Conservation (phyloP, 2,329 filamentous ascomycete genomes). For the Exophiala alcalophila region DNA sequence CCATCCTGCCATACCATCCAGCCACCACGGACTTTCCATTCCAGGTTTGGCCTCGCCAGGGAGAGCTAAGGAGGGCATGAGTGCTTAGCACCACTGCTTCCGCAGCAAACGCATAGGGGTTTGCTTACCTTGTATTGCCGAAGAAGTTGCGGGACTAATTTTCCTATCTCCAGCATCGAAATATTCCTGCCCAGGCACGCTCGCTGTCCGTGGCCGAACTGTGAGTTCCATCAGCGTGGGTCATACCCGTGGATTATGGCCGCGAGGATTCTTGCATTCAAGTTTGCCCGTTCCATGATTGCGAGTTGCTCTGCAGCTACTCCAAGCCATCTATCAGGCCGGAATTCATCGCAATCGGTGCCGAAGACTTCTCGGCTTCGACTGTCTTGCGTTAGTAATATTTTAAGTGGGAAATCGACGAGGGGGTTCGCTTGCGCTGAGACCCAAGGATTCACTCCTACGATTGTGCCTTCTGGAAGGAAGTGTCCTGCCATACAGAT, state of each 20-base stretch:
- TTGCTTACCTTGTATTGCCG: conserved; percentile 15
- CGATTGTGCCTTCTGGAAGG: conserved; percentile 22
- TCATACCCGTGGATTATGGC: neutral
- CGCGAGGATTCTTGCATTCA: conserved; percentile 5
- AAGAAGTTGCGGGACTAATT: conserved; percentile 30
- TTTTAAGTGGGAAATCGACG: neutral
- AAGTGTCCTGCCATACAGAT: conserved; percentile 19
- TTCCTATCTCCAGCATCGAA: conserved; percentile 30
- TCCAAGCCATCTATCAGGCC: conserved; percentile 69
- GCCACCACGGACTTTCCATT: conserved; percentile 16
- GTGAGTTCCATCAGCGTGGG: neutral
- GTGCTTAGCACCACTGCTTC: neutral
- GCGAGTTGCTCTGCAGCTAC: conserved; percentile 42
- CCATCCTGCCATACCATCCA: conserved; percentile 19
- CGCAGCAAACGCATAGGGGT: neutral
- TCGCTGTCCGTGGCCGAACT: conserved; percentile 52
- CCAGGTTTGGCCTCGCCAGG: conserved; percentile 7
- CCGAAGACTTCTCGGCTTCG: conserved; percentile 39
- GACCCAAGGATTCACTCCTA: conserved; percentile 27
- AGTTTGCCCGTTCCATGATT: conserved; percentile 45
- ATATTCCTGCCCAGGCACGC: conserved; percentile 37
- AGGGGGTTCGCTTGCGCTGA: conserved; percentile 10
- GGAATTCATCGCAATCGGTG: conserved; percentile 59
- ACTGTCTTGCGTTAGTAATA: neutral
- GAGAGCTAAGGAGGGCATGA: conserved; percentile 4